Conservation (phyloP, 768 basidiomycete genomes). For the Amanita phalloides region DNA sequence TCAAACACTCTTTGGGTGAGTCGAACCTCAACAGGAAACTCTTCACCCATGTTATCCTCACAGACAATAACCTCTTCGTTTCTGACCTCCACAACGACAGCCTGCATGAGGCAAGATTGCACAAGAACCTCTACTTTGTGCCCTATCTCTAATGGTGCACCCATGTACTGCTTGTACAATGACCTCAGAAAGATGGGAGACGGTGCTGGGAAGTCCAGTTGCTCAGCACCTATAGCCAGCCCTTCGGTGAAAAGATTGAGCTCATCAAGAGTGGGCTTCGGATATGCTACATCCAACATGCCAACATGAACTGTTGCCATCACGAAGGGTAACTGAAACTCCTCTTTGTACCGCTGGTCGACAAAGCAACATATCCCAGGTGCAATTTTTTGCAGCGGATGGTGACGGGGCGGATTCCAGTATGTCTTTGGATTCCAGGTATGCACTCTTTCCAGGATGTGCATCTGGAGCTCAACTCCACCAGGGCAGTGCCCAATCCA, state of each 20-base stretch:
- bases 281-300: background rate
- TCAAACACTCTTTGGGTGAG: background rate
- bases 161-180: background rate
- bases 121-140: background rate
- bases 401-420: background rate
- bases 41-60: background rate
- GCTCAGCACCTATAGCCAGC: background rate
- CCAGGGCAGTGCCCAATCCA: background rate
- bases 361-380: background rate
- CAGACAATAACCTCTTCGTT: background rate
- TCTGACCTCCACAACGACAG: background rate
- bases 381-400: background rate
- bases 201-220: background rate
- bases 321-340: background rate
- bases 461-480: background rate
- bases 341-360: background rate
- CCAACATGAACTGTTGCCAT: background rate
- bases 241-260: background rate
- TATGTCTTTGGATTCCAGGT: background rate
- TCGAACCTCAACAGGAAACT: background rate
- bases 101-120: background rate
- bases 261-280: background rate
- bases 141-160: background rate
- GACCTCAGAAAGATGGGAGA: background rate
- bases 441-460: background rate